Evolutionary conservation across 805 yeast genomes (phyloP), one percentile per base, ranked within the genome.

Genomic region (Teunomyces barrocoloradensis): DNA sequence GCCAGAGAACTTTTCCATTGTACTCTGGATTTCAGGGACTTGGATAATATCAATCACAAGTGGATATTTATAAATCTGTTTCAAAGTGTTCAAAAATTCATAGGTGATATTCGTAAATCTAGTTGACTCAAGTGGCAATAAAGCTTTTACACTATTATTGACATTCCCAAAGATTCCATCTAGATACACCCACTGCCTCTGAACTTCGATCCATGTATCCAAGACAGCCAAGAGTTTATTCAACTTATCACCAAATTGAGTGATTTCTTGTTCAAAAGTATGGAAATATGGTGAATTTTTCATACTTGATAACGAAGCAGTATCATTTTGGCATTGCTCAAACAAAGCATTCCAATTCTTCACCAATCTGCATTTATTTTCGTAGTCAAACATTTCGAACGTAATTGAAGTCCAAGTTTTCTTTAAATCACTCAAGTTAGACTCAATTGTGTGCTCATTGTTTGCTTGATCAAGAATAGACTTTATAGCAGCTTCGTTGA

Each of bases 131-230:
- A 79, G 58, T 0, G 95, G 94, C 9, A 91, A 68, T 1, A 88
- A 63, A n/a, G 66, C 71, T 48, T 74, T 71, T 15, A 90, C 77
- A 33, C 85, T 89, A 2, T 72, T 71, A 37, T 77, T 79, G 15
- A 53, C 48, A 0, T 74, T 68, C 4, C 80, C 83, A 57, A 92
- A 85, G 0, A 89, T 81, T 2, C 96, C 96, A 52, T 81, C 84
- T 18, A 91, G 70, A 60, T 92, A 89, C 1, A 88, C 79, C 96
- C 96, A 91, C 56, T 85, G 88, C n/a, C 85, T 71, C 63, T 92
- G 98, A 1, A 83, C 87, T 29, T 89, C 96, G 23, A 86, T 75
- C 96, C 96, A 90, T 0, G 65, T 58, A 51, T 83, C 88, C 29
- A 87, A 69, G 1, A 87, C 59, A 1, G 69, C 66, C 37, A 74